phyloP scores from a whole-genome alignment of 2,329 filamentous ascomycete species.

The Fusarium sp. region DNA sequence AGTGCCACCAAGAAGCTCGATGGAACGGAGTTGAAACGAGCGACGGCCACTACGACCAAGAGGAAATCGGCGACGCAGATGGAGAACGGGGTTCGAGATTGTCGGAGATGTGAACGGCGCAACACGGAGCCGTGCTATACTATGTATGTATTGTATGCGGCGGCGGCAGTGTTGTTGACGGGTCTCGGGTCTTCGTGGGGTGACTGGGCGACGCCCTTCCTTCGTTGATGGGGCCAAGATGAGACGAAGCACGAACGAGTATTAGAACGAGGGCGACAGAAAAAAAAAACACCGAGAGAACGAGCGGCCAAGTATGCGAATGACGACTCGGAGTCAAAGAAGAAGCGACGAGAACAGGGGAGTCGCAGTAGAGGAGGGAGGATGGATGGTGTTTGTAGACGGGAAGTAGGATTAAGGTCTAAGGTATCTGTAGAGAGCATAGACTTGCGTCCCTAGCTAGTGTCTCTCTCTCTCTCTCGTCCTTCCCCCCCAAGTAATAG shows the following conservation, averaged over 20 bases:
- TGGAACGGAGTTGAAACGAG: slow-evolving; percentile 40
- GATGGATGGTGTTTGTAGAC: slow-evolving; percentile 22
- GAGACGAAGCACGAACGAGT: background rate
- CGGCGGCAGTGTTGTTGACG: slow-evolving; percentile 27
- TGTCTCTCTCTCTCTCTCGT: background rate
- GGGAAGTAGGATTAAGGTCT: slow-evolving; percentile 35
- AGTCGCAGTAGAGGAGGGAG: slow-evolving; percentile 3
- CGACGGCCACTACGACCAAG: slow-evolving; percentile 21
- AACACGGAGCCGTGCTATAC: slow-evolving; percentile 11
- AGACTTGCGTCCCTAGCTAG: slow-evolving; percentile 17
- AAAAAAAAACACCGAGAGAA: slow-evolving; percentile 7
- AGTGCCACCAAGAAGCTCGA: slow-evolving; percentile 32
- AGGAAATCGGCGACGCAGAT: slow-evolving; percentile 6
- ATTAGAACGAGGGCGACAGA: background rate
- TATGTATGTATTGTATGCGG: slow-evolving; percentile 10
- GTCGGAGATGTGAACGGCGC: slow-evolving; percentile 18
- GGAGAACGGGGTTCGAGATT: slow-evolving; percentile 7
- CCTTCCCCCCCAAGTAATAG: slow-evolving; percentile 3
- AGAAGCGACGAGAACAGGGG: background rate
- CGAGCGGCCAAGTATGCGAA: slow-evolving; percentile 19
- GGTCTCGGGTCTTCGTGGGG: slow-evolving; percentile 30
- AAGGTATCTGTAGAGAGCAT: background rate
- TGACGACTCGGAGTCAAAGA: slow-evolving; percentile 2
- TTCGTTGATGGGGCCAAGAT: slow-evolving; percentile 3
- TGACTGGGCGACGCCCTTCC: slow-evolving; percentile 26